phyloP scores from a whole-genome alignment of 2,329 filamentous ascomycete genomes.

The Ramularia endophylla region DNA sequence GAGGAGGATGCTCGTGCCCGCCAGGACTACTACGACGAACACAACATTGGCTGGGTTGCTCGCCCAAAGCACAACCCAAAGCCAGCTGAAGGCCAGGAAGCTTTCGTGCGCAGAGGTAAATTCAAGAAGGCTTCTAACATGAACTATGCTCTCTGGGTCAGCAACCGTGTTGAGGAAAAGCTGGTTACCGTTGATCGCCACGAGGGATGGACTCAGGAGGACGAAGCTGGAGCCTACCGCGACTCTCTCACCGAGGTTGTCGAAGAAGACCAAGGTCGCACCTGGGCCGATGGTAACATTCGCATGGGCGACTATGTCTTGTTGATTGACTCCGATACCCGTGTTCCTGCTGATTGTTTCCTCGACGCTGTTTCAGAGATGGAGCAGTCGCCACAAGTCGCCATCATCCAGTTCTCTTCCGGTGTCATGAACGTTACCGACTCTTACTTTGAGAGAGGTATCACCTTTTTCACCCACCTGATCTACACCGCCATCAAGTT shows the following conservation, averaged over 20 bases:
- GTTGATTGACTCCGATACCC: conserved; percentile 73
- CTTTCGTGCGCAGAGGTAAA: conserved; percentile 54
- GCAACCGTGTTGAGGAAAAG: conserved; percentile 63
- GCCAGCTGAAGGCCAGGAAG: conserved; percentile 43
- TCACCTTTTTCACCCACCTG: conserved; percentile 51
- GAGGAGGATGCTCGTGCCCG: conserved; percentile 39
- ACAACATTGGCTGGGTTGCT: conserved; percentile 46
- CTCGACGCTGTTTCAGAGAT: conserved; percentile 76
- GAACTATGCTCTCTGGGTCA: conserved; percentile 62
- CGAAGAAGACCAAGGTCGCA: conserved; percentile 57
- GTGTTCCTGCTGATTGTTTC: conserved; percentile 70
- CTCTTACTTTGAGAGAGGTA: conserved; percentile 52
- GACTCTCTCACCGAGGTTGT: conserved; percentile 59
- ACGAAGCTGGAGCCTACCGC: conserved; percentile 62
- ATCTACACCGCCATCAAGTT: conserved; percentile 73
- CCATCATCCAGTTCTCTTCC: conserved; percentile 71
- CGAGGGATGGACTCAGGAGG: conserved; percentile 59
- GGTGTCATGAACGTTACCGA: conserved; percentile 74
- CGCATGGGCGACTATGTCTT: conserved; percentile 79
- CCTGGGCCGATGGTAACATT: conserved; percentile 80
- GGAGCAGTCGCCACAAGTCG: conserved; percentile 72
- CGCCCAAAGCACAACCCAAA: conserved; percentile 48
- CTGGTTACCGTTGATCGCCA: conserved; percentile 52
- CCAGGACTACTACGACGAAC: conserved; percentile 46
- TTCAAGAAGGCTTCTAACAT: conserved; percentile 72